Percentiles rank a stretch among this genome's conserved stretches.
Conservation (phyloP, 345 rosid species). For the Adansonia digitata region DNA sequence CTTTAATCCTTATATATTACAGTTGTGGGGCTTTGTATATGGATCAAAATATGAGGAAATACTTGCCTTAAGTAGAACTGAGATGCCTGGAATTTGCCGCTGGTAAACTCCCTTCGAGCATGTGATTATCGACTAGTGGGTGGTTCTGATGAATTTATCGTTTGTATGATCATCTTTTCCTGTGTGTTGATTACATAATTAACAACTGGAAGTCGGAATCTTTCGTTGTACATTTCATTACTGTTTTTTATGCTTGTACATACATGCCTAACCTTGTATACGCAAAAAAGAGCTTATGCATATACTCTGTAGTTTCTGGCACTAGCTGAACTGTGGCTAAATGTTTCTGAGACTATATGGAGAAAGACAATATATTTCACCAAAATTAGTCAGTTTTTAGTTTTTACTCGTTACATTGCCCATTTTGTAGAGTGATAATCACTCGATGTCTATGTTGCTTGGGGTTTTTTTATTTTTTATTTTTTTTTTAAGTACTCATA, state of each 20-base stretch:
- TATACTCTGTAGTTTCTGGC: not conserved
- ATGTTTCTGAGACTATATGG: not conserved
- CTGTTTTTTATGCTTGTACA: slow-evolving; percentile 11
- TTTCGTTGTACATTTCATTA: not conserved
- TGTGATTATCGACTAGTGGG: not conserved
- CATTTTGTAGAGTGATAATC: not conserved
- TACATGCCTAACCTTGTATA: slow-evolving; percentile 12
- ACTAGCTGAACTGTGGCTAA: not conserved
- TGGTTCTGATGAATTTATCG: slow-evolving; percentile 1
- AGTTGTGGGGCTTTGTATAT: slow-evolving; percentile 93
- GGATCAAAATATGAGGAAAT: slow-evolving; percentile 83
- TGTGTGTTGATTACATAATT: not conserved
- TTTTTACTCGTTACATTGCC: not conserved
- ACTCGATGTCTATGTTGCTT: too few relatives aligned
- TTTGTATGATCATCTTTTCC: not conserved
- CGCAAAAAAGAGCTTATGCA: not conserved
- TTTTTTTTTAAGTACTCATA: too few relatives aligned
- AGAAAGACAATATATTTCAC: not conserved
- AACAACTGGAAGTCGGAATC: not conserved
- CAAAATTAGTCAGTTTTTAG: not conserved
- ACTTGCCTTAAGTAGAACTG: slow-evolving; percentile 58
- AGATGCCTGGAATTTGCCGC: slow-evolving; percentile 71
- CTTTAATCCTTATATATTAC: slow-evolving; percentile 17
- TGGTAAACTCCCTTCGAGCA: slow-evolving; percentile 31
- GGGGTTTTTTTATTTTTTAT: too few relatives aligned